phyloP scores from a whole-genome alignment of 306 rosid genomes.

The Sicyos baderoa region DNA sequence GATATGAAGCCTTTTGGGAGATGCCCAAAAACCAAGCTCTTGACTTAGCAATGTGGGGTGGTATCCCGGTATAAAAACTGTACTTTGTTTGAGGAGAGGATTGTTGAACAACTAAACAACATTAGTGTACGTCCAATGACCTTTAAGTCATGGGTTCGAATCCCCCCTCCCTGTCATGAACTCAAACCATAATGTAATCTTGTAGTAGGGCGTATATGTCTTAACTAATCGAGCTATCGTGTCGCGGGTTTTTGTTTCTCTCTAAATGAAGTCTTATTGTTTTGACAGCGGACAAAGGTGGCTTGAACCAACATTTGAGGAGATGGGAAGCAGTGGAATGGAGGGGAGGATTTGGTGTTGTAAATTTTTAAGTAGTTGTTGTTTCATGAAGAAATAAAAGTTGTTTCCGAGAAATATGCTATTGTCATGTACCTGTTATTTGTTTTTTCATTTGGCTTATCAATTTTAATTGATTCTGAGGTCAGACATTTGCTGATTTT shows the following conservation, averaged over 20 bases:
- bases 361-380: slow-evolving; percentile 44
- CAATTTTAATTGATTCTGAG: slow-evolving; percentile 29
- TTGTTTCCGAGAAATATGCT: slow-evolving; percentile 25
- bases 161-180: too few relatives aligned
- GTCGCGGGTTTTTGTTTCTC: neutral
- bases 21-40: too few relatives aligned
- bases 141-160: too few relatives aligned
- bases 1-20: too few relatives aligned
- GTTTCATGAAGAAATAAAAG: slow-evolving; percentile 25
- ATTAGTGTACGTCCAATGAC: too few relatives aligned
- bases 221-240: neutral
- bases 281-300: slow-evolving; percentile 58
- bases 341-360: slow-evolving; percentile 40
- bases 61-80: too few relatives aligned
- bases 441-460: slow-evolving; percentile 6
- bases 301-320: slow-evolving; percentile 37
- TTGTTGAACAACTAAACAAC: too few relatives aligned
- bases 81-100: too few relatives aligned
- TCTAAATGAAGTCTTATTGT: neutral
- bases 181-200: too few relatives aligned
- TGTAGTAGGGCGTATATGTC: too few relatives aligned
- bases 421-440: slow-evolving; percentile 27
- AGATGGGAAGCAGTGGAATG: slow-evolving; percentile 24
- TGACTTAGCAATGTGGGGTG: too few relatives aligned
- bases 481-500: slow-evolving; percentile 42